These are phyloP conservation scores for Lipomyces japonicus DNA, from an alignment of 805 yeast species.

Conservation along the genomic window DNA sequence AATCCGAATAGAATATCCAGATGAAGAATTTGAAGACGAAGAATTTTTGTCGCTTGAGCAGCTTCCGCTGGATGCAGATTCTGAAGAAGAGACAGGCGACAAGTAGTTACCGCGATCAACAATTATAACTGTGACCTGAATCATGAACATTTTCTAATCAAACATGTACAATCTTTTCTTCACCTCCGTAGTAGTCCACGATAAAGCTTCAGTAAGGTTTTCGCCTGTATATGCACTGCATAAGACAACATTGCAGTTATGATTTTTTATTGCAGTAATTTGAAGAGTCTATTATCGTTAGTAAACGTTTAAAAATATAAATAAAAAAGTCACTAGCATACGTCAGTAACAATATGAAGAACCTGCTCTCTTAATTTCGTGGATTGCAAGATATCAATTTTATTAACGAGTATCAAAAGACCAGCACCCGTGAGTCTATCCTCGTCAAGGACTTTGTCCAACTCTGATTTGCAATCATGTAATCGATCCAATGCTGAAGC, in stretches of 20 bases:
- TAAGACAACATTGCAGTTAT: slow-evolving; percentile 43
- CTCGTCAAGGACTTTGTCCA: slow-evolving; percentile 57
- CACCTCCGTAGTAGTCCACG: slow-evolving; percentile 46
- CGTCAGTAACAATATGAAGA: slow-evolving; percentile 9
- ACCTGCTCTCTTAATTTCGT: slow-evolving; percentile 23
- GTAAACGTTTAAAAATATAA: not conserved
- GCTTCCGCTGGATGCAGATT: slow-evolving; percentile 5
- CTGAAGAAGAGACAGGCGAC: not conserved
- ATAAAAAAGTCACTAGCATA: slow-evolving; percentile 5
- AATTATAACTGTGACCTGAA: not conserved
- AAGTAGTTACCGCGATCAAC: no score
- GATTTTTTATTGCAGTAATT: slow-evolving; percentile 39
- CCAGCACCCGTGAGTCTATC: slow-evolving; percentile 68
- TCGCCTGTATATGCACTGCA: slow-evolving; percentile 51
- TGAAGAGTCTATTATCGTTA: slow-evolving; percentile 31
- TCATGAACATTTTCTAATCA: slow-evolving; percentile 7
- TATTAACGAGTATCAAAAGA: slow-evolving; percentile 68
- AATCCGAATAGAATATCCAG: slow-evolving; percentile 13
- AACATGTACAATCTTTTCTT: slow-evolving; percentile 38
- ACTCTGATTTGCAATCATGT: slow-evolving; percentile 60
- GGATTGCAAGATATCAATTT: slow-evolving; percentile 54
- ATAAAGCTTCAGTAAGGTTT: slow-evolving; percentile 42
- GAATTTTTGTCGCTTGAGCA: not conserved
- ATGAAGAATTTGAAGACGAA: slow-evolving; percentile 5
- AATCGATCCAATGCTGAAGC: slow-evolving; percentile 56